Conservation (phyloP, 306 rosid genomes). For the Cicer bijugum region DNA sequence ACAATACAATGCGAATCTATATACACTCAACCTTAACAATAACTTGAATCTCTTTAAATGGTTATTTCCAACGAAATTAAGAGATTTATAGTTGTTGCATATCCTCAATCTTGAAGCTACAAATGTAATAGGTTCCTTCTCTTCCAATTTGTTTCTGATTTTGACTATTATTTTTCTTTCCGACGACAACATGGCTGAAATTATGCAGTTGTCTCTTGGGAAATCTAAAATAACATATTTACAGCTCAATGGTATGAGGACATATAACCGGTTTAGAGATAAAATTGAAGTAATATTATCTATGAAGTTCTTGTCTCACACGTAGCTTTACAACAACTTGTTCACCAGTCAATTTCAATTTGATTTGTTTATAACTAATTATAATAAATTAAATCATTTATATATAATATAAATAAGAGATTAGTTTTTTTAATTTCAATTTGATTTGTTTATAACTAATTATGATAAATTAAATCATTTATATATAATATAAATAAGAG, state of each 20-base stretch:
- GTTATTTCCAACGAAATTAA: slow-evolving; percentile 62
- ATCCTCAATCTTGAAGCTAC: slow-evolving; percentile 50
- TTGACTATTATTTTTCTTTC: not conserved
- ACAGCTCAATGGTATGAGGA: not conserved
- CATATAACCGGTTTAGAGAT: not conserved
- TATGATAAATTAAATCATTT: no score
- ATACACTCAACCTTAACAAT: slow-evolving; percentile 53
- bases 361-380: no score
- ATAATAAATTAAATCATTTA: no score
- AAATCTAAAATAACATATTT: not conserved
- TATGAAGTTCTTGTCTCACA: no score
- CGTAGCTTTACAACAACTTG: no score
- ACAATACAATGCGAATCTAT: slow-evolving; percentile 44
- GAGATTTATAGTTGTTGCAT: slow-evolving; percentile 51
- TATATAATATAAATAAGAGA: no score
- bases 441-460: no score
- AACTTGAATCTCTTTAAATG: slow-evolving; percentile 51
- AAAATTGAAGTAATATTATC: not conserved
- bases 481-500: no score
- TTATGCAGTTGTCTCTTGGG: not conserved
- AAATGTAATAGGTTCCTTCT: slow-evolving; percentile 46
- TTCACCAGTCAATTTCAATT: no score
- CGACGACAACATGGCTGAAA: not conserved
- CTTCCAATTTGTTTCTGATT: not conserved
- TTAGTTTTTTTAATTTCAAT: no score